Evolutionary conservation across 306 rosid genomes (phyloP), one percentile per base, ranked within the genome.

Genomic region (Arachis stenosperma): DNA sequence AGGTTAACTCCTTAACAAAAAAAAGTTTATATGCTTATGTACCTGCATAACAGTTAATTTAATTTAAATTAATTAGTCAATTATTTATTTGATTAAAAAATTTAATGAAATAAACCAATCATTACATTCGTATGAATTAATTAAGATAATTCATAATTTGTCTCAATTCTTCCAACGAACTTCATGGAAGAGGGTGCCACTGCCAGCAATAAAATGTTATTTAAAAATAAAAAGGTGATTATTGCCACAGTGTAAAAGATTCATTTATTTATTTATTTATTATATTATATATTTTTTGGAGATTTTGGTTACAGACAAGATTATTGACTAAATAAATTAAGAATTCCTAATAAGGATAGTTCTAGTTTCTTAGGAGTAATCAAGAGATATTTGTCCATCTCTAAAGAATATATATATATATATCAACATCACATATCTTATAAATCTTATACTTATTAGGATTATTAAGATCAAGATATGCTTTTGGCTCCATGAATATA

Each of bases 151-250:
- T 22, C 29, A 70, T 65, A 33, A 65, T 79, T 30, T 47, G 79
- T 47, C 40, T 61, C 42, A 40, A 69, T 67, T 63, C 44, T 62
- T 70, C 72, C 40, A 43, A 69, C 79, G 12, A 66, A 54, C 59
- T 53, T 36, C 44, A 5, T 3, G 59, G 33, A 71, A 55, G 77
- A 79, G 69, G 75, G 57, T 46, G 68, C 42, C 77, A 57, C 70
- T 47, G 85, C 80, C 85, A 78, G 83, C 86, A 69, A 77, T 22
- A 67, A 55, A 30, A 61, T 67, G 12, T 61, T n/a, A 63, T 67
- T 14, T 22, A 22, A 22, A 22, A 22, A 22, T 22, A 22, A 22
- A 22, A 22, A 22, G 27, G 27, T 22, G 27, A 22, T 22, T 22
- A 22, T 22, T 47, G 74, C 57, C 65, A 17, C 41, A 75, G 64